Base-by-base conservation (phyloP, 495 filamentous ascomycete species). In the Cercophora sp. region DNA sequence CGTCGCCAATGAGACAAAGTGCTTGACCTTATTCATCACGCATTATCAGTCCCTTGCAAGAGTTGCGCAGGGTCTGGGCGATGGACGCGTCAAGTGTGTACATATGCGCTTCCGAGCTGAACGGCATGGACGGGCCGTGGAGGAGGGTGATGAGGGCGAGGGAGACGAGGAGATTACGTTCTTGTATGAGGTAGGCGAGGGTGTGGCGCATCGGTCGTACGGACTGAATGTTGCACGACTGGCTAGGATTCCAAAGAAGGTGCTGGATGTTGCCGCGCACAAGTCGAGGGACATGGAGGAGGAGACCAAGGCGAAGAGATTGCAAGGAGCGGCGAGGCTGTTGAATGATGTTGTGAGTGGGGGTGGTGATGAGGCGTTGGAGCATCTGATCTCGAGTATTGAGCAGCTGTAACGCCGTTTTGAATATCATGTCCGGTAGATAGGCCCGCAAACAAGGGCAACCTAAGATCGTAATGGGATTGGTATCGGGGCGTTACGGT, bases 1-100 rank as follows among this genome's bases (percentile, higher is more conserved):
- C 54, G 81, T 96, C 57, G 84, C 92, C n/a, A 74, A 81, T 31
- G 82, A 88, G 2, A 74, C 84, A 2, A 73, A 76, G 48, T 89
- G 89, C 43, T 71, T 96, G 52, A 91, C 87, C 3, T 74, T 96
- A 16, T 98, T 98, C 73, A 93, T 97, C 64, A 98, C 93, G 36
- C 93, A 98, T 71, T 97, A 98, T 68, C 94, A 97, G 64, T 81
- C 81, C 53, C 80, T 98, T 2, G 84, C 86, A 9, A 71, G 75
- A 36, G 78, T 96, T 55, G 87, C 82, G 4, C 78, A 81, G 11
- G 79, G 81, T 4, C 87, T 91, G 53, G 70, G 73, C 8, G 65
- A 75, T 26, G 68, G 74, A 8, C 79, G 80, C 50, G 74, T 91
- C 16, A 80, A 73, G 50, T 92, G 91, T 62, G 85, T 91, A 51